These are phyloP conservation scores for Aspergillus ellipticus DNA, from an alignment of 495 filamentous ascomycete genomes.

Conservation along the genomic window DNA sequence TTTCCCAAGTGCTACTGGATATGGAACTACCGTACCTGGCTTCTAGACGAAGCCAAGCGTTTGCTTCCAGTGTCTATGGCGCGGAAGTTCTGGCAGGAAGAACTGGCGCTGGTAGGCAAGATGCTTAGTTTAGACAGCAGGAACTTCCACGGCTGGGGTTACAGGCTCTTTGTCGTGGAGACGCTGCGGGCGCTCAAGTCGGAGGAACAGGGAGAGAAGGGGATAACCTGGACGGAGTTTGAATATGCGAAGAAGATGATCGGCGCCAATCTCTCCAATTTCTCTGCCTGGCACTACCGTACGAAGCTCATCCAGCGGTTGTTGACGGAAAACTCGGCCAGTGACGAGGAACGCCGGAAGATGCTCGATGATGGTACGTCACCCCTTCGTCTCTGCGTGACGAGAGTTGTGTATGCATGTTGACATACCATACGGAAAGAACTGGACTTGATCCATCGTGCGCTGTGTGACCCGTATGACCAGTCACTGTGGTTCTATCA, in stretches of 20 bases:
- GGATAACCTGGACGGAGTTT: constrained; percentile 76
- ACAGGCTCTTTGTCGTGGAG: constrained; percentile 70
- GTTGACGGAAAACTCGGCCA: constrained; percentile 63
- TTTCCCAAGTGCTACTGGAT: constrained; percentile 99
- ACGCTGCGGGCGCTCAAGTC: constrained; percentile 59
- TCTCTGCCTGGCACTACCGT: constrained; percentile 93
- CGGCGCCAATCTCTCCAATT: constrained; percentile 77
- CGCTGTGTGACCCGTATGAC: constrained; percentile 83
- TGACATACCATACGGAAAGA: constrained; percentile 43
- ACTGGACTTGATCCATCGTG: constrained; percentile 67
- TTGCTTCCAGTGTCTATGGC: constrained; percentile 54
- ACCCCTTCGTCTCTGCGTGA: neutral
- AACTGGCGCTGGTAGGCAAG: constrained; percentile 74
- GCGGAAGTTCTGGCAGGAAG: constrained; percentile 71
- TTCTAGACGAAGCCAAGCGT: constrained; percentile 65
- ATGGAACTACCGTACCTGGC: constrained; percentile 95
- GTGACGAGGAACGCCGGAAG: constrained; percentile 54
- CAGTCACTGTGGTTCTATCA: constrained; percentile 98
- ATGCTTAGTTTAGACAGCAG: constrained; percentile 83
- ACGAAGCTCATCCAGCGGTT: constrained; percentile 76
- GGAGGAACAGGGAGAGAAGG: constrained; percentile 34
- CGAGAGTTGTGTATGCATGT: neutral
- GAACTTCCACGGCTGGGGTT: constrained; percentile 98
- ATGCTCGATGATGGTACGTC: constrained; percentile 70
- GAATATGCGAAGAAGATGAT: constrained; percentile 90